These are phyloP conservation scores for Iberis pinnata DNA, from an alignment of 345 rosid species.

Conservation along the genomic window DNA sequence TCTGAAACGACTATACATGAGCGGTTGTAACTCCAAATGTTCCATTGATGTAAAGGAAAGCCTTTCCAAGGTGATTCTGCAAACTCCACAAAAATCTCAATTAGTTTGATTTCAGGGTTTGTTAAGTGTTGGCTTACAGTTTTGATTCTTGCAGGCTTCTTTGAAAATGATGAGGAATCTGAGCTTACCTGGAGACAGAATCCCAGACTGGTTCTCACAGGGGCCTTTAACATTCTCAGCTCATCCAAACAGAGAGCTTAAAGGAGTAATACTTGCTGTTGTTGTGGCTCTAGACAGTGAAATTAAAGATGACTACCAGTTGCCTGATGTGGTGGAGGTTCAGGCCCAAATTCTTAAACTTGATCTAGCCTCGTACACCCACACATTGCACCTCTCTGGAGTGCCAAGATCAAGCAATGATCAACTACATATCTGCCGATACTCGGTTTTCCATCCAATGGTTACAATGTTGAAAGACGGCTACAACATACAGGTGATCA, in stretches of 20 bases:
- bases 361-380: not conserved
- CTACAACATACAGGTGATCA: constrained; percentile 18
- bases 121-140: not conserved
- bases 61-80: constrained; percentile 15
- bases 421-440: constrained; percentile 51
- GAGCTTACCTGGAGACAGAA: constrained; percentile 51
- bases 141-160: constrained; percentile 31
- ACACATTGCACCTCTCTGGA: constrained; percentile 35
- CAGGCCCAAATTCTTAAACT: constrained; percentile 33
- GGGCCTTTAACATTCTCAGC: constrained; percentile 29
- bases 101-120: not conserved
- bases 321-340: constrained; percentile 35
- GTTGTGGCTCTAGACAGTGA: constrained; percentile 39
- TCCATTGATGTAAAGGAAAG: constrained; percentile 11
- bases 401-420: constrained; percentile 41
- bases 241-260: constrained; percentile 36
- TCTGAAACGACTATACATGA: constrained; percentile 15
- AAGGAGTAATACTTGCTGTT: constrained; percentile 39
- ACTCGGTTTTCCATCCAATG: constrained; percentile 27
- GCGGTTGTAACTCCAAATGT: constrained; percentile 8
- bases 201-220: constrained; percentile 51
- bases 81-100: not conserved
- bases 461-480: constrained; percentile 29
- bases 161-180: constrained; percentile 37
- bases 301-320: constrained; percentile 20